A percentile compares a stretch with the other conserved stretches of the same genome.
phyloP scores from a whole-genome alignment of 2,329 filamentous ascomycete genomes.

The Pyrenophora teres region DNA sequence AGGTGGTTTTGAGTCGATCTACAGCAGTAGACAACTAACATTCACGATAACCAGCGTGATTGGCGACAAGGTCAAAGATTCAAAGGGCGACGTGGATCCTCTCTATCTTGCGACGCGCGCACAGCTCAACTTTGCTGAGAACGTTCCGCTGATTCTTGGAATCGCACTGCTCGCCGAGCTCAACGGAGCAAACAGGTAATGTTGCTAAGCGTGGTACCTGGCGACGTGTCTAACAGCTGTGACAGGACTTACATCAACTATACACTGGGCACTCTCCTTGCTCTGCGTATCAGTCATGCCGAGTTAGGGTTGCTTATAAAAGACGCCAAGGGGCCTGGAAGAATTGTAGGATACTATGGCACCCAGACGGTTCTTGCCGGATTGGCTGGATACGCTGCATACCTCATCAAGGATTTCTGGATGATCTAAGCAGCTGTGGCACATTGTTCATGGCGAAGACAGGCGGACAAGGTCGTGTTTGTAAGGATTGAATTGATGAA shows the following conservation, averaged over 20 bases:
- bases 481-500: too few relatives aligned
- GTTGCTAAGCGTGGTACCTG: background rate
- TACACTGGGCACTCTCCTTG: conserved; percentile 47
- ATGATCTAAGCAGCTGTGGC: conserved; percentile 13
- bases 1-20: conserved; percentile 4
- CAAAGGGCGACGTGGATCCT: conserved; percentile 27
- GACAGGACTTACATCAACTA: conserved; percentile 43
- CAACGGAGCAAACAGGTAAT: conserved; percentile 50
- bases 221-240: conserved; percentile 1
- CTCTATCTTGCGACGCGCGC: conserved; percentile 46
- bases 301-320: conserved; percentile 47
- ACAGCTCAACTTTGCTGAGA: conserved; percentile 53
- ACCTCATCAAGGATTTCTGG: conserved; percentile 40
- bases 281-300: conserved; percentile 47
- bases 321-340: conserved; percentile 26
- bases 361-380: conserved; percentile 36
- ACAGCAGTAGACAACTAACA: conserved; percentile 10
- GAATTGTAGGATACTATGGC: conserved; percentile 37
- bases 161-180: conserved; percentile 50
- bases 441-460: too few relatives aligned
- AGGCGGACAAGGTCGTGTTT: too few relatives aligned
- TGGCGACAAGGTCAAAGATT: conserved; percentile 29
- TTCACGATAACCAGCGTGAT: conserved; percentile 20
- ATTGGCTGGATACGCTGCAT: conserved; percentile 39
- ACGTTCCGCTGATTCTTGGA: conserved; percentile 49